phyloP scores from a whole-genome alignment of 129 eudicot genomes.

The Artemisia argyi region DNA sequence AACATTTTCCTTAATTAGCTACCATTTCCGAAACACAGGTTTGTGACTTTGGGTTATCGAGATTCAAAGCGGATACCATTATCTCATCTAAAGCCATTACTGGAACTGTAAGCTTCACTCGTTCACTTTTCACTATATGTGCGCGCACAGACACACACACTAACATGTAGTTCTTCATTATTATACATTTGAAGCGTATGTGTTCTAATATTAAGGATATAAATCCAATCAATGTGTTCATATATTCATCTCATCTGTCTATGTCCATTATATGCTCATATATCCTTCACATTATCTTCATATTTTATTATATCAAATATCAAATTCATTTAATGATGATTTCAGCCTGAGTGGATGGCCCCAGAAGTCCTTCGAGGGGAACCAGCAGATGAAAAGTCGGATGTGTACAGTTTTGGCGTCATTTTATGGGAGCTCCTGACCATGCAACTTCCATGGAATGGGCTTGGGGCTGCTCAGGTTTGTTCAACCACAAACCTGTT shows the following conservation, averaged over 20 bases:
- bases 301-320: slow-evolving; percentile 23
- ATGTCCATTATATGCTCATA: not conserved
- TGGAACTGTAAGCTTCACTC: slow-evolving; percentile 66
- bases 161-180: not conserved
- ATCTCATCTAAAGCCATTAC: slow-evolving; percentile 71
- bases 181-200: not conserved
- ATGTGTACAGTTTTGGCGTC: slow-evolving; percentile 78
- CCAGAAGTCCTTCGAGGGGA: slow-evolving; percentile 81
- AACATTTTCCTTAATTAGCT: not conserved
- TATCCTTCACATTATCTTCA: slow-evolving; percentile 3
- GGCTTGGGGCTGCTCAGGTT: slow-evolving; percentile 73
- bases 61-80: slow-evolving; percentile 69
- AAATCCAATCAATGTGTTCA: not conserved
- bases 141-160: not conserved
- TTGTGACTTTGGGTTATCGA: slow-evolving; percentile 81
- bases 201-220: not conserved
- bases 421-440: slow-evolving; percentile 81
- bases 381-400: slow-evolving; percentile 76
- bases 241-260: not conserved
- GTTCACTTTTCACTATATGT: not conserved
- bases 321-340: slow-evolving; percentile 18
- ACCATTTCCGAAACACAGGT: slow-evolving; percentile 42
- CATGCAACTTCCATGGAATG: slow-evolving; percentile 78
- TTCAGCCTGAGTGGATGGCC: slow-evolving; percentile 93
- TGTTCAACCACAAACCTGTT: not conserved